Evolutionary conservation across 2,329 filamentous ascomycete genomes (phyloP).

Genomic region (Monosporascus sp.): DNA sequence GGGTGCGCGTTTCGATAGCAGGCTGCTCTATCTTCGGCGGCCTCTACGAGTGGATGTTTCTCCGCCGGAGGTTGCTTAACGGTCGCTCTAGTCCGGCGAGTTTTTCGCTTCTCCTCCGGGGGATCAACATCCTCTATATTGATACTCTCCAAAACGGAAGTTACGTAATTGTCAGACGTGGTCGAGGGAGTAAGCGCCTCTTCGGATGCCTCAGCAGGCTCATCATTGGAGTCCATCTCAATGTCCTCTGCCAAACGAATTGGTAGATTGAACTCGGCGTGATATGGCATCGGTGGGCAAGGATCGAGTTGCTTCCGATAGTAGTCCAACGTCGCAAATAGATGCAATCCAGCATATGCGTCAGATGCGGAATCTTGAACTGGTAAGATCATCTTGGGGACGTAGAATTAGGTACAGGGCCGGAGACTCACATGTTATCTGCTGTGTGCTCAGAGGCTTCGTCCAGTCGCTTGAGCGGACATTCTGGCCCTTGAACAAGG

Average conservation of each 20-base stretch:
- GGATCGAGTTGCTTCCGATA: constrained; percentile 63
- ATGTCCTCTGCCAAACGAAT: constrained; percentile 50
- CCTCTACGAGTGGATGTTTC: constrained; percentile 37
- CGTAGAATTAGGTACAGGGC: not conserved
- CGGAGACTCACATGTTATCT: constrained; percentile 60
- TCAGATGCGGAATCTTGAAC: constrained; percentile 69
- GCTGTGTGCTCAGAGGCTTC: constrained; percentile 51
- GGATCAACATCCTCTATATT: constrained; percentile 14
- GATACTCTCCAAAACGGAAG: constrained; percentile 16
- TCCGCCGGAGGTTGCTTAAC: constrained; percentile 6
- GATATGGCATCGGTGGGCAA: constrained; percentile 63
- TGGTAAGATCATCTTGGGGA: constrained; percentile 21
- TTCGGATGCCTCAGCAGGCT: constrained; percentile 21
- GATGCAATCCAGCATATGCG: constrained; percentile 70
- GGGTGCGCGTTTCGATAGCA: constrained; percentile 31
- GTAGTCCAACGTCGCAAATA: constrained; percentile 67
- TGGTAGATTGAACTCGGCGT: constrained; percentile 61
- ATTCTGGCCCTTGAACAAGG: constrained; percentile 65
- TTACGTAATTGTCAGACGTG: constrained; percentile 11
- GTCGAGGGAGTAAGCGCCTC: constrained; percentile 8
- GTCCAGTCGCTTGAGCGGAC: constrained; percentile 77
- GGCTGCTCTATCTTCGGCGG: constrained; percentile 35
- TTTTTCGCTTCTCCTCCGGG: constrained; percentile 6
- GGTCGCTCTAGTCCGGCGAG: not conserved
- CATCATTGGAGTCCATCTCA: constrained; percentile 23